Percentiles rank a stretch among this genome's conserved stretches.
Conservation (phyloP, 805 yeast genomes). For the Hyphopichia homilentoma region DNA sequence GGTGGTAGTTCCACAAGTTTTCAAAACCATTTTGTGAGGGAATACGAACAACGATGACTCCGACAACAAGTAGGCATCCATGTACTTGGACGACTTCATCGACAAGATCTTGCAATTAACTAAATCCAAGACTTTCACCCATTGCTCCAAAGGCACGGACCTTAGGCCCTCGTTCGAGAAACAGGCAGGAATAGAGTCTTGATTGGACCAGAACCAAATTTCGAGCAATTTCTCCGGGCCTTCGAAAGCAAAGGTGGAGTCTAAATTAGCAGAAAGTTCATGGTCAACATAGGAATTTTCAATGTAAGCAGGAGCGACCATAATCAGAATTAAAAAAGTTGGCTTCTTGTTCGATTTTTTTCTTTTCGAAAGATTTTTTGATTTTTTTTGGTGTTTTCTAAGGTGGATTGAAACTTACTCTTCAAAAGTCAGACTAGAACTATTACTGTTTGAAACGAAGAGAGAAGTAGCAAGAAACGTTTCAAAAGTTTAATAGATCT, state of each 20-base stretch:
- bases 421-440: slow-evolving; percentile 11
- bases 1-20: slow-evolving; percentile 96
- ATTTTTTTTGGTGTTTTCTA: slow-evolving; percentile 3
- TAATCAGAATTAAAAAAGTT: too few relatives aligned
- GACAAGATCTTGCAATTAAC: slow-evolving; percentile 90
- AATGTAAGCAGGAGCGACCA: slow-evolving; percentile 42
- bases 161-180: slow-evolving; percentile 49
- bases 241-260: slow-evolving; percentile 90
- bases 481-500: slow-evolving; percentile 16
- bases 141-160: slow-evolving; percentile 57
- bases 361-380: slow-evolving; percentile 2
- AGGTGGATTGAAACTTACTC: slow-evolving; percentile 43
- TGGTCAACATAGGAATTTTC: slow-evolving; percentile 65
- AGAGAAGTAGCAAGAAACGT: slow-evolving; percentile 50
- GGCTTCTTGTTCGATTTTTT: slow-evolving; percentile 3
- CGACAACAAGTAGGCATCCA: slow-evolving; percentile 83
- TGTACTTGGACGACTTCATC: slow-evolving; percentile 55
- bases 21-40: slow-evolving; percentile 77
- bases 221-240: slow-evolving; percentile 95
- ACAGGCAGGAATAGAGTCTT: slow-evolving; percentile 33
- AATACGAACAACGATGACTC: slow-evolving; percentile 91
- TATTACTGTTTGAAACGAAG: slow-evolving; percentile 32
- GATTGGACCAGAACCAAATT: slow-evolving; percentile 73
- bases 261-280: slow-evolving; percentile 71
- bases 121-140: slow-evolving; percentile 71